Evolutionary conservation across 805 yeast species (phyloP).

Genomic region (Metschnikowia chrysomelidarum): DNA sequence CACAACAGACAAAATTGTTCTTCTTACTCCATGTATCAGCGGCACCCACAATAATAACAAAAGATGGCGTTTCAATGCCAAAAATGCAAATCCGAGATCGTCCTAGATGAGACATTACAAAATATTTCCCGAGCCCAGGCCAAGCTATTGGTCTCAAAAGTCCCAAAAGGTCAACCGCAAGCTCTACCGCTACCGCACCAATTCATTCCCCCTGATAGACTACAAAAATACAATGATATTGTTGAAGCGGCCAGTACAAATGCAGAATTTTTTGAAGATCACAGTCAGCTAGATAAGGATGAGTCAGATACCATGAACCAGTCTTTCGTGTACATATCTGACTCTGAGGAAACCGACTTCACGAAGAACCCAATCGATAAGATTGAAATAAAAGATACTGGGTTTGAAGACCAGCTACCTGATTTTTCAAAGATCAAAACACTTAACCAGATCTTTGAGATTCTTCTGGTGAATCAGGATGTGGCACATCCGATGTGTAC

Average conservation of each 20-base stretch:
- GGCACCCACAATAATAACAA: no score
- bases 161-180: constrained; percentile 16
- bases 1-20: no score
- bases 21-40: no score
- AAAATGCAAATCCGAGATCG: constrained; percentile 58
- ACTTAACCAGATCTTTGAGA: constrained; percentile 64
- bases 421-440: constrained; percentile 42
- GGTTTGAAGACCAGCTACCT: constrained; percentile 16
- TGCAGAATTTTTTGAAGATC: background rate
- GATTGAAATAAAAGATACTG: background rate
- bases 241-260: background rate
- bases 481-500: constrained; percentile 82
- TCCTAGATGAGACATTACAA: constrained; percentile 53
- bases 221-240: constrained; percentile 23
- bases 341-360: constrained; percentile 20
- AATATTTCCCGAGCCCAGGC: constrained; percentile 55
- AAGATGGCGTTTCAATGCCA: constrained; percentile 45
- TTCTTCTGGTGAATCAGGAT: constrained; percentile 65
- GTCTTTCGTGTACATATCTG: constrained; percentile 19
- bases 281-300: background rate
- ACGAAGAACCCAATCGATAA: constrained; percentile 12
- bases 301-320: constrained; percentile 4
- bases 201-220: constrained; percentile 39
- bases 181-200: constrained; percentile 27
- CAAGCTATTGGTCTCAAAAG: constrained; percentile 46